A percentile compares a stretch with the other conserved stretches of the same genome.
phyloP scores from a whole-genome alignment of 257 asterid species.

The Handroanthus guayacan region DNA sequence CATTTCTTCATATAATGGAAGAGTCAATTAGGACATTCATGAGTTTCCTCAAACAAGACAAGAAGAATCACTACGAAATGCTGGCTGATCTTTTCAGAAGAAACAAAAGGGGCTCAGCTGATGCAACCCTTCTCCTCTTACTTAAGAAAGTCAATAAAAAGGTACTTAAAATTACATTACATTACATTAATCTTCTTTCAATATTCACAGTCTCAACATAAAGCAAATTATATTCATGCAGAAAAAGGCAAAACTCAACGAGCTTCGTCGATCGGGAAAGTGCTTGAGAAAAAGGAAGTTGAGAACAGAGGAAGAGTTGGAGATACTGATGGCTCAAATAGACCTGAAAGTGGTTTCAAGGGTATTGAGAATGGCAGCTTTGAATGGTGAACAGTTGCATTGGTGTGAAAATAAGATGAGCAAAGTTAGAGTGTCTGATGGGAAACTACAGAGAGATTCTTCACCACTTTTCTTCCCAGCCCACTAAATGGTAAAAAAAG shows the following conservation, averaged over 20 bases:
- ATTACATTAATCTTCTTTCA: not conserved
- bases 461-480: constrained; percentile 93
- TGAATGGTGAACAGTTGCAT: constrained; percentile 76
- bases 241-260: constrained; percentile 76
- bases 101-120: constrained; percentile 61
- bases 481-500: not conserved
- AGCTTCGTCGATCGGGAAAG: constrained; percentile 56
- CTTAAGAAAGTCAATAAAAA: constrained; percentile 77
- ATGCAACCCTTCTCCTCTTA: constrained; percentile 66
- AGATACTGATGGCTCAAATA: constrained; percentile 69
- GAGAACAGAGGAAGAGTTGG: constrained; percentile 63
- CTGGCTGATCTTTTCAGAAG: constrained; percentile 65
- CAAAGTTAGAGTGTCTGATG: constrained; percentile 79
- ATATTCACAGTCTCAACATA: not conserved
- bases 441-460: constrained; percentile 82
- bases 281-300: constrained; percentile 62
- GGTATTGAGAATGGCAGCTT: constrained; percentile 75
- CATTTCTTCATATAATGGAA: constrained; percentile 74
- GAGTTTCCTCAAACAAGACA: constrained; percentile 84
- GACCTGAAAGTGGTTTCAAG: constrained; percentile 87
- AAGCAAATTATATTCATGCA: constrained; percentile 35
- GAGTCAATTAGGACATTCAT: constrained; percentile 86
- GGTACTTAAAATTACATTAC: constrained; percentile 40
- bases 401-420: constrained; percentile 96
- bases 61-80: constrained; percentile 61